Conservation (phyloP, 1,139 yeast genomes). For the Arxiozyma slooffiae region DNA sequence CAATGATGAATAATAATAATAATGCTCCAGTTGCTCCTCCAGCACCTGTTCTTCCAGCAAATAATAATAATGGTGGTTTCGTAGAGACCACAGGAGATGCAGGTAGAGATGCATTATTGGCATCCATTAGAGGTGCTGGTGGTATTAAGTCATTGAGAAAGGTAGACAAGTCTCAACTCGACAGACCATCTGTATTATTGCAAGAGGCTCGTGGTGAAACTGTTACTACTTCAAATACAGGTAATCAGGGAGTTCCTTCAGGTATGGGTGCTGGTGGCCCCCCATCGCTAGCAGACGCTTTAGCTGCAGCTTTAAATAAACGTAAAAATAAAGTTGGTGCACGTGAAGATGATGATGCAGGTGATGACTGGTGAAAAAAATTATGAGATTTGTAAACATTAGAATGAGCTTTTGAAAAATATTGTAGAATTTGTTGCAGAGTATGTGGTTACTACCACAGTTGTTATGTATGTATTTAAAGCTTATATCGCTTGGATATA, state of each 20-base stretch:
- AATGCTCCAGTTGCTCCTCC: constrained; percentile 34
- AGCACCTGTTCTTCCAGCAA: constrained; percentile 29
- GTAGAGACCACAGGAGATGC: constrained; percentile 38
- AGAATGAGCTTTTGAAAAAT: too few relatives aligned
- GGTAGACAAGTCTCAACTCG: constrained; percentile 76
- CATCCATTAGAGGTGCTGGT: constrained; percentile 76
- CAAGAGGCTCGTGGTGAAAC: constrained; percentile 56
- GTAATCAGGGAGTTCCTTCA: constrained; percentile 25
- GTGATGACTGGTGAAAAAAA: constrained; percentile 50
- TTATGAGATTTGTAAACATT: not conserved
- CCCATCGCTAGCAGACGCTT: constrained; percentile 65
- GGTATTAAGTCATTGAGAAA: constrained; percentile 58
- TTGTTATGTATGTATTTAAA: too few relatives aligned
- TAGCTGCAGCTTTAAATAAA: constrained; percentile 74
- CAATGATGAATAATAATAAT: constrained; percentile 17
- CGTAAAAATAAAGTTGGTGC: constrained; percentile 76
- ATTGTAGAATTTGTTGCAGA: not conserved
- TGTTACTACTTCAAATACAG: constrained; percentile 27
- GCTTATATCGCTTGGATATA: not conserved
- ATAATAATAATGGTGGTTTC: constrained; percentile 33
- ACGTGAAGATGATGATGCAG: constrained; percentile 70
- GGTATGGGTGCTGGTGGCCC: constrained; percentile 31
- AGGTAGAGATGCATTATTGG: constrained; percentile 72
- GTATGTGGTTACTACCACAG: not conserved
- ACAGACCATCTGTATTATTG: constrained; percentile 60